These are phyloP conservation scores for Phellinidium pouzarii DNA, from an alignment of 1,284 basidiomycete species.

Conservation along the genomic window DNA sequence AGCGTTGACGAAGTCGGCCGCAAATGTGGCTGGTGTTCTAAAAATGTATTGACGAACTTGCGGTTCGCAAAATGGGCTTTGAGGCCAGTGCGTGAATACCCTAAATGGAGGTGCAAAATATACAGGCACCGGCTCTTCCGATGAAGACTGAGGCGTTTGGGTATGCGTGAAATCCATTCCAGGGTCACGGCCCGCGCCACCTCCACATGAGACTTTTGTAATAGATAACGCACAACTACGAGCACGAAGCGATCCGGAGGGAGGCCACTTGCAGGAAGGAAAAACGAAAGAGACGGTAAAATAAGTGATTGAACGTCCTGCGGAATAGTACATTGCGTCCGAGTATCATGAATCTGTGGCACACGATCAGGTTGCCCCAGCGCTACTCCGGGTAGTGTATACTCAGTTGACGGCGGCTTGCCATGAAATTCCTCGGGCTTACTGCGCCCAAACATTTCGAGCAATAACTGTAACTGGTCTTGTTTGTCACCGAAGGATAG, in stretches of 20 bases:
- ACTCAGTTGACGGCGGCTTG: background rate
- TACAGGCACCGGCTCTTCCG: conserved; percentile 23
- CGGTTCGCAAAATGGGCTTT: conserved; percentile 28
- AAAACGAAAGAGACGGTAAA: background rate
- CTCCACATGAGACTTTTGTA: conserved; percentile 7
- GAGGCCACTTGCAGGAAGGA: background rate
- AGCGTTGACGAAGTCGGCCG: conserved; percentile 57
- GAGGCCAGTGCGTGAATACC: conserved; percentile 19
- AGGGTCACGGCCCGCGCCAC: conserved; percentile 26
- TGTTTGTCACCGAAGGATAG: conserved; percentile 1
- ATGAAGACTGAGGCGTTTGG: conserved; percentile 19
- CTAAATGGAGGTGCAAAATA: conserved; percentile 31
- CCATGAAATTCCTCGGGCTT: conserved; percentile 4
- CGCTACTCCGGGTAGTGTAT: background rate
- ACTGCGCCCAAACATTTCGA: conserved; percentile 14
- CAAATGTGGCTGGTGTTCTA: conserved; percentile 41
- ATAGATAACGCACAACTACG: conserved; percentile 10
- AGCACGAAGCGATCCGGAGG: conserved; percentile 13
- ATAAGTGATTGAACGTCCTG: background rate
- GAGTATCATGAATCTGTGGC: background rate
- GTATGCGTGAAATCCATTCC: conserved; percentile 25
- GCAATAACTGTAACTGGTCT: background rate
- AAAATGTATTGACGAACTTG: conserved; percentile 36
- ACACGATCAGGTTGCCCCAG: background rate
- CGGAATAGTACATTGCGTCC: background rate